Evolutionary conservation across 768 basidiomycete genomes (phyloP), one percentile per base, ranked within the genome.

Genomic region (Lactarius psammicola): DNA sequence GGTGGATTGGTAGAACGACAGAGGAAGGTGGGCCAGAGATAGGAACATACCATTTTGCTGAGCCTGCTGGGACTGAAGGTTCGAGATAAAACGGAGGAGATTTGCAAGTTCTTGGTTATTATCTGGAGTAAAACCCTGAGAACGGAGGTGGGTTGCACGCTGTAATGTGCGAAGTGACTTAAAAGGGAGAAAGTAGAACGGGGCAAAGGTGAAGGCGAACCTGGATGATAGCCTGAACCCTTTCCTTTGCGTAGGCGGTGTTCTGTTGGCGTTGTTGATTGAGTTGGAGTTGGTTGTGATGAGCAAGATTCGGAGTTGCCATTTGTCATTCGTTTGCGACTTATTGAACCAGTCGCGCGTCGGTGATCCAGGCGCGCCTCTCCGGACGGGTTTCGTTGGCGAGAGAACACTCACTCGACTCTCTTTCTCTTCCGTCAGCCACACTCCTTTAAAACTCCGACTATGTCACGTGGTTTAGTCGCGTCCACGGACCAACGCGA

Each of bases 51-150:
- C 62, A 64, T 30, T 46, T 57, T 73, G 75, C 57, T 84, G 72
- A 64, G 76, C 34, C 53, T 73, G 75, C 57, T 84, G 72, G 62
- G 76, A 75, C 67, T 82, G 79, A 38, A 80, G 66, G 8, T 69
- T 71, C 5, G 73, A 70, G 44, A 86, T 70, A 67, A 80, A 74
- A 31, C 76, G 74, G 57, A 78, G 69, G 55, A 85, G 74, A 63
- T 72, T 75, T 7, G 75, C 78, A 28, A 84, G 75, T 62, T 85
- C 84, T 28, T 68, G 73, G 10, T 75, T 78, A 2, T 77, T 78
- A 56, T 83, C 80, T n/a, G 78, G 74, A 13, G 82, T 80, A 64
- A 73, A 75, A 15, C 84, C 84, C 44, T 77, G 74, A n/a, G 71
- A 71, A 46, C 76, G 79, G 36, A 85, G 78, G 44, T 72, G 61